These are phyloP conservation scores for Zygoascus biomembranicola DNA, from an alignment of 805 yeast genomes.

Conservation along the genomic window DNA sequence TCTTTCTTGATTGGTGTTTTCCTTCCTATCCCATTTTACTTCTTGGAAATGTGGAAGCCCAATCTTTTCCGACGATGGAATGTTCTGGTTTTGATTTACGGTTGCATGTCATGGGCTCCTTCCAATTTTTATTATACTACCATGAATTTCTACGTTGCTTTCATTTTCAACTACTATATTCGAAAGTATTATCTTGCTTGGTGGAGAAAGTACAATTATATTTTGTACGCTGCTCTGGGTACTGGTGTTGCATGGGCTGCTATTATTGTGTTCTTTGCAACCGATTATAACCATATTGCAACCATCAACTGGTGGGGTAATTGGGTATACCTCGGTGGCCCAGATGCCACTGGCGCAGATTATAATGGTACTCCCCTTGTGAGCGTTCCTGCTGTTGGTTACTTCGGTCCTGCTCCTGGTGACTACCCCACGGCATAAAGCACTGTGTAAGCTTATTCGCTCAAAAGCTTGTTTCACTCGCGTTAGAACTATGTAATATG, in stretches of 20 bases:
- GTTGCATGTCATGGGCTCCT: slow-evolving; percentile 26
- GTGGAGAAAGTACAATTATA: slow-evolving; percentile 48
- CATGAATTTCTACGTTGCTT: slow-evolving; percentile 36
- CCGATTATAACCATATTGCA: slow-evolving; percentile 27
- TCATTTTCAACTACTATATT: slow-evolving; percentile 37
- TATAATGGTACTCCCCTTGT: not conserved
- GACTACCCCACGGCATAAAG: slow-evolving; percentile 25
- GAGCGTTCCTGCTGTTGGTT: slow-evolving; percentile 14
- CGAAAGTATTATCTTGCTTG: slow-evolving; percentile 36
- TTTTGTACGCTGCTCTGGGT: slow-evolving; percentile 39
- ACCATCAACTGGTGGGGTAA: slow-evolving; percentile 45
- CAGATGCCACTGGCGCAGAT: slow-evolving; percentile 2
- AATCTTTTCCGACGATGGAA: not conserved
- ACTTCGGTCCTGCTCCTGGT: slow-evolving; percentile 27
- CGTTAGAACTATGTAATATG: too few relatives aligned
- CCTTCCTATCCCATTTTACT: slow-evolving; percentile 4
- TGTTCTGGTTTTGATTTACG: not conserved
- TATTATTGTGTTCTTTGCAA: slow-evolving; percentile 36
- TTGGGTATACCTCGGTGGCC: slow-evolving; percentile 9
- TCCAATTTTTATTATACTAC: slow-evolving; percentile 36
- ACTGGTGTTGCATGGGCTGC: slow-evolving; percentile 45
- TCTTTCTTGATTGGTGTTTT: slow-evolving; percentile 20
- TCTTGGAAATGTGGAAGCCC: slow-evolving; percentile 1
- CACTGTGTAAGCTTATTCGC: too few relatives aligned
- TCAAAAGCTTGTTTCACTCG: too few relatives aligned